phyloP scores from a whole-genome alignment of 768 basidiomycete species.

The Solioccasus polychromus region DNA sequence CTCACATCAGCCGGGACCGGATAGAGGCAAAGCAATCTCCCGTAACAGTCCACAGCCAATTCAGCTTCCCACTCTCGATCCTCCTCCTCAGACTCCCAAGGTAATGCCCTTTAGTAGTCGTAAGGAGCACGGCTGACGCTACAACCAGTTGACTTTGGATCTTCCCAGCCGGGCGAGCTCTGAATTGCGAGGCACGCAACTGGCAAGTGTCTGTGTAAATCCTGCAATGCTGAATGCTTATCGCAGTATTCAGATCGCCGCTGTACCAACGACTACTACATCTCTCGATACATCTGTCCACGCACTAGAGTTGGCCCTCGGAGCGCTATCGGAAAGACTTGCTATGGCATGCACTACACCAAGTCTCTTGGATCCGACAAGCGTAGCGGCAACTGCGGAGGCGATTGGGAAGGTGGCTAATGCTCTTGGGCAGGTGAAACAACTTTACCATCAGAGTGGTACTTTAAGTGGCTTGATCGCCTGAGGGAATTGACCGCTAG shows the following conservation, averaged over 20 bases:
- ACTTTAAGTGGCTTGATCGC: conserved; percentile 11
- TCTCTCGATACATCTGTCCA: conserved; percentile 34
- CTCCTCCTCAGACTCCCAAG: conserved; percentile 26
- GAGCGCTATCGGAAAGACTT: conserved; percentile 50
- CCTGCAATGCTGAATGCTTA: conserved; percentile 3
- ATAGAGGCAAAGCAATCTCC: conserved; percentile 13
- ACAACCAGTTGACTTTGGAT: conserved; percentile 20
- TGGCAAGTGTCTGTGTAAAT: conserved; percentile 8
- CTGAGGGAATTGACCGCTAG: conserved; percentile 8
- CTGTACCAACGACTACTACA: conserved; percentile 9
- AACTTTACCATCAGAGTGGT: conserved; percentile 44
- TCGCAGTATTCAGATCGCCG: conserved; percentile 13
- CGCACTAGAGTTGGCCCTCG: conserved; percentile 53
- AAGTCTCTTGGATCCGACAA: conserved; percentile 40
- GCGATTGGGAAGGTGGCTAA: conserved; percentile 63
- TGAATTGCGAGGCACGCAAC: conserved; percentile 17
- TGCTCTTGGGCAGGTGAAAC: conserved; percentile 58
- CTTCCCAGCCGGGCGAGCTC: conserved; percentile 10
- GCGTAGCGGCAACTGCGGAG: conserved; percentile 62
- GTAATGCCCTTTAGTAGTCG: conserved; percentile 13
- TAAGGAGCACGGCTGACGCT: conserved; percentile 4
- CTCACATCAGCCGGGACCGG: conserved; percentile 4
- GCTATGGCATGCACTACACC: conserved; percentile 39
- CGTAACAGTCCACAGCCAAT: conserved; percentile 28
- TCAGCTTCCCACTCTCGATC: conserved; percentile 34